phyloP scores from a whole-genome alignment of 2,329 filamentous ascomycete genomes.

The Albophoma yamanashiensis region DNA sequence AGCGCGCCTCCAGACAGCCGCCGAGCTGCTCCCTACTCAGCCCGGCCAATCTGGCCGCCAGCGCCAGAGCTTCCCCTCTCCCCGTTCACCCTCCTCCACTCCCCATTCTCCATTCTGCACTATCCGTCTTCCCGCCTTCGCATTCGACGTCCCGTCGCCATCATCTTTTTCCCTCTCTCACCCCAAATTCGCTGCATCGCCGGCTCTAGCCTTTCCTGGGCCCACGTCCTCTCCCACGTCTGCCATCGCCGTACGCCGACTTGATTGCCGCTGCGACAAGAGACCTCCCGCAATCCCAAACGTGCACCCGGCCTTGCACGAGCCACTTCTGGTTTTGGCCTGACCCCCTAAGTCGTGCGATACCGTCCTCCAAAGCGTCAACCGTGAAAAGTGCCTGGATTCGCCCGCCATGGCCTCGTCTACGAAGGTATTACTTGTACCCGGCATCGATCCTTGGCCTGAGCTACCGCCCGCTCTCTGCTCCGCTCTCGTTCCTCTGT shows the following conservation, averaged over 20 bases:
- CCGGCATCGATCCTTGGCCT: neutral
- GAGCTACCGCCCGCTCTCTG: neutral
- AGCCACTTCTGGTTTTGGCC: slow-evolving; percentile 6
- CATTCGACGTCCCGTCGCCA: neutral
- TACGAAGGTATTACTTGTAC: slow-evolving; percentile 19
- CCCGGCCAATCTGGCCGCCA: neutral
- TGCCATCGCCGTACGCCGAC: neutral
- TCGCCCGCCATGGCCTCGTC: slow-evolving; percentile 21
- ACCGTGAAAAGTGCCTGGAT: neutral
- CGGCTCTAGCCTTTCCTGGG: neutral
- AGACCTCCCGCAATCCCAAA: neutral
- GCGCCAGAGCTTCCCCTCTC: neutral
- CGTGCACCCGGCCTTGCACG: slow-evolving; percentile 4
- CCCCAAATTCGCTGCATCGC: neutral
- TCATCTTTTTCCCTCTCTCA: neutral
- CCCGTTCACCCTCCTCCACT: neutral
- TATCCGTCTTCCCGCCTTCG: slow-evolving; percentile 2
- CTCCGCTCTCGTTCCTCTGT: neutral
- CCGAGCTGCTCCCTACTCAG: neutral
- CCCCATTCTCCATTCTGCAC: slow-evolving; percentile 1
- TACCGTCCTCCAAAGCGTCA: neutral
- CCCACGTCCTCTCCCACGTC: neutral
- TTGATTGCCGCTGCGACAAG: slow-evolving; percentile 1
- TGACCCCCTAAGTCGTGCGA: slow-evolving; percentile 4
- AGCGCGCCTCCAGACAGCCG: neutral